phyloP scores from a whole-genome alignment of 1,139 yeast species.

The Candida glucosophila region DNA sequence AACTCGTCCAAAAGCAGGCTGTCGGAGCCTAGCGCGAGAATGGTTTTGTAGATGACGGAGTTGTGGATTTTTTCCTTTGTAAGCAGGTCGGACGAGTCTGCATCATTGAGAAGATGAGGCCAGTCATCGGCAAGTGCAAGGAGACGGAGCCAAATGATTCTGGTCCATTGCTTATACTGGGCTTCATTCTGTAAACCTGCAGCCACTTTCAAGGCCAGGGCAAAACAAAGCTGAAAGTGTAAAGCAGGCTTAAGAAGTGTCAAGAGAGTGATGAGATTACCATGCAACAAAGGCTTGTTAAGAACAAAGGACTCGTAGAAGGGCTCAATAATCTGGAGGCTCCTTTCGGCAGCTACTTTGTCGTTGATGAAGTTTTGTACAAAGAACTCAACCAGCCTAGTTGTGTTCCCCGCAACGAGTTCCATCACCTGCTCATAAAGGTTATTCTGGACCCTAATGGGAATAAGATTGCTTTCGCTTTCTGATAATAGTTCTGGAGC shows the following conservation, averaged over 20 bases:
- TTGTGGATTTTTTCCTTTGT: slow-evolving; percentile 30
- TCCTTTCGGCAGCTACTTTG: slow-evolving; percentile 7
- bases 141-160: slow-evolving; percentile 55
- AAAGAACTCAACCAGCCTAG: no score
- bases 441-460: slow-evolving; percentile 39
- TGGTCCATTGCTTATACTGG: slow-evolving; percentile 13
- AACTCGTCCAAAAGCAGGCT: no score
- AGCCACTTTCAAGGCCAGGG: slow-evolving; percentile 29
- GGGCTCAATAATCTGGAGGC: slow-evolving; percentile 15
- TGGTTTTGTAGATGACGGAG: slow-evolving; percentile 41
- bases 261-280: slow-evolving; percentile 48
- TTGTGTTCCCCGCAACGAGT: slow-evolving; percentile 26
- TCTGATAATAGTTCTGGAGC: slow-evolving; percentile 10
- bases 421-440: slow-evolving; percentile 46
- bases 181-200: slow-evolving; percentile 19
- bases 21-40: no score
- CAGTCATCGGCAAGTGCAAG: slow-evolving; percentile 51
- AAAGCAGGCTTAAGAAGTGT: slow-evolving; percentile 39
- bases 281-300: slow-evolving; percentile 31
- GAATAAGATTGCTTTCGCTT: slow-evolving; percentile 41
- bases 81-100: slow-evolving; percentile 35
- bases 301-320: slow-evolving; percentile 27
- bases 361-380: slow-evolving; percentile 16
- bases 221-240: slow-evolving; percentile 16
- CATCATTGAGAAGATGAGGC: slow-evolving; percentile 32